Conservation (phyloP, 176 grass and related monocot species). For the Bolboschoenus planiculmis region DNA sequence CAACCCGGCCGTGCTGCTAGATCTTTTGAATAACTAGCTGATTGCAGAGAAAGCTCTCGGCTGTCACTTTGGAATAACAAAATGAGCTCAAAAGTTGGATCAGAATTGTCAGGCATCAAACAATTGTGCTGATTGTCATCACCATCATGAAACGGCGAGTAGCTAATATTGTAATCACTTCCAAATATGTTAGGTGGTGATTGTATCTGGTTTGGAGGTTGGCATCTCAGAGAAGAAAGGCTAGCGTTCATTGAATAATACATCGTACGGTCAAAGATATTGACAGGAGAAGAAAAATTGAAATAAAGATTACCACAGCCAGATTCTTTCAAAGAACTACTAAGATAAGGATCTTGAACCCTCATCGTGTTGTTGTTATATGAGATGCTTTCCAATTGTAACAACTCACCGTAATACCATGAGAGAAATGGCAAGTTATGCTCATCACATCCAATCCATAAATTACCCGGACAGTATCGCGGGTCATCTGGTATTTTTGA, state of each 20-base stretch:
- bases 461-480: not conserved
- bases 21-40: not conserved
- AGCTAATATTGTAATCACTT: not conserved
- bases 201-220: not conserved
- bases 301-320: slow-evolving; percentile 1
- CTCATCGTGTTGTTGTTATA: not conserved
- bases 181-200: not conserved
- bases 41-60: not conserved
- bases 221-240: not conserved
- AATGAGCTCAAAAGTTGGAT: not conserved
- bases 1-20: not conserved
- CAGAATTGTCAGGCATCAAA: not conserved
- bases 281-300: not conserved
- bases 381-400: not conserved
- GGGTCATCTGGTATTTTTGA: not conserved
- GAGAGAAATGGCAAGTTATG: not conserved
- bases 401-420: not conserved
- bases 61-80: not conserved
- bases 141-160: not conserved
- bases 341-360: slow-evolving; percentile 2
- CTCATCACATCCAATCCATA: not conserved
- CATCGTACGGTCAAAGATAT: not conserved
- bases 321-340: not conserved
- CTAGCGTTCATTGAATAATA: not conserved
- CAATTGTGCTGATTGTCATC: not conserved